phyloP scores from a whole-genome alignment of 2,329 filamentous ascomycete genomes.

The Colletotrichum liaoningense region DNA sequence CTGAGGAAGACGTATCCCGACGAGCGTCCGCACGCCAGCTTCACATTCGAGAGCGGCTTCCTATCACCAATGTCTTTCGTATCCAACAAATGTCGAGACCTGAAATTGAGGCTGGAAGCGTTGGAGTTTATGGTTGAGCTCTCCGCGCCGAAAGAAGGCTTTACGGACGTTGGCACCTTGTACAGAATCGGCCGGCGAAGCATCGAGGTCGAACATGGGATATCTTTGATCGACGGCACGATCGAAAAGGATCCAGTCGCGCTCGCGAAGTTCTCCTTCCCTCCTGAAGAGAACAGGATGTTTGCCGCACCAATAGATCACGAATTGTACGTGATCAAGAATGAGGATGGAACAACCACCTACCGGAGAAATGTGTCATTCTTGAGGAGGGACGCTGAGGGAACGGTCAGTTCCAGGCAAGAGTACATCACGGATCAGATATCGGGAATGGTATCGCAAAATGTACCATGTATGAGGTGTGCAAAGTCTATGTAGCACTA shows the following conservation, averaged over 20 bases:
- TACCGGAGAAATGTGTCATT: conserved; percentile 28
- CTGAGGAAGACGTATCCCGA: conserved; percentile 1
- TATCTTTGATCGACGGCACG: conserved; percentile 21
- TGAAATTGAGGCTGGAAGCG: conserved; percentile 50
- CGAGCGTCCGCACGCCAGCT: conserved; percentile 38
- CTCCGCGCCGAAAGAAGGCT: conserved; percentile 39
- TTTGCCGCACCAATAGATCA: conserved; percentile 18
- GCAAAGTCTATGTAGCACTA: conserved; percentile 7
- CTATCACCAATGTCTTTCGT: conserved; percentile 18
- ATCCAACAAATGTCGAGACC: conserved; percentile 38
- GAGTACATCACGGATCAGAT: conserved; percentile 25
- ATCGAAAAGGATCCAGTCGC: conserved; percentile 12
- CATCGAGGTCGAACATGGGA: conserved; percentile 30
- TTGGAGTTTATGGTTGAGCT: conserved; percentile 42
- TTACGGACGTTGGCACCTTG: conserved; percentile 16
- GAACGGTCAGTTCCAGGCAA: neutral
- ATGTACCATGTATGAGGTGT: conserved; percentile 22
- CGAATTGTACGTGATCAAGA: conserved; percentile 4
- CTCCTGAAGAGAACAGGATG: conserved; percentile 15
- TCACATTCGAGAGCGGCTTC: conserved; percentile 22
- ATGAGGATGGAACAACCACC: neutral
- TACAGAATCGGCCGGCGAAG: conserved; percentile 19
- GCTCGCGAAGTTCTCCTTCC: conserved; percentile 4
- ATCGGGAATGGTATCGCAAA: neutral
- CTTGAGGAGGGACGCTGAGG: neutral